These are phyloP conservation scores for Pterula multifida DNA, from an alignment of 1,284 basidiomycete genomes.

Conservation along the genomic window DNA sequence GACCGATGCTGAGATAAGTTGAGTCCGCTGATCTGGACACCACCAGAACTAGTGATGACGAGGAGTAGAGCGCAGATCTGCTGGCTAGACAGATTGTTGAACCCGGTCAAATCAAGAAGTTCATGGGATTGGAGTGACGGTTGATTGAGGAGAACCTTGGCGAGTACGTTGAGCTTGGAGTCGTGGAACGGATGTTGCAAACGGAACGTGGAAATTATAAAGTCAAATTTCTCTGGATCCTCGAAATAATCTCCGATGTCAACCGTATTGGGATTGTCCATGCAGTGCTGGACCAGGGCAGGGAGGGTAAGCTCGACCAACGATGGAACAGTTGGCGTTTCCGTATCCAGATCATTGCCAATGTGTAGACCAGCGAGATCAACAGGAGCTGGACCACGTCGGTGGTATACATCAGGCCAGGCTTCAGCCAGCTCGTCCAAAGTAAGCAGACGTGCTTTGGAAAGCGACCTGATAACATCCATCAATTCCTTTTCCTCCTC, in stretches of 20 bases:
- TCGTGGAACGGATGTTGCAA: slow-evolving; percentile 14
- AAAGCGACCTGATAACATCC: too few species aligned
- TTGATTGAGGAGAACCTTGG: slow-evolving; percentile 9
- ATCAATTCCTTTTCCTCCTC: too few species aligned
- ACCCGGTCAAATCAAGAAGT: not conserved
- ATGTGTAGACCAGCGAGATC: too few species aligned
- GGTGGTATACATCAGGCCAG: slow-evolving; percentile 17
- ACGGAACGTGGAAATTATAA: slow-evolving; percentile 12
- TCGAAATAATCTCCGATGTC: slow-evolving; percentile 14
- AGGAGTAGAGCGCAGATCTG: slow-evolving; percentile 13
- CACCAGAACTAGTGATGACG: not conserved
- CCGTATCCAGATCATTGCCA: too few species aligned
- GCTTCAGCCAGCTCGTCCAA: slow-evolving; percentile 16
- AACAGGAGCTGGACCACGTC: not conserved
- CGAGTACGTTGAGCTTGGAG: slow-evolving; percentile 14
- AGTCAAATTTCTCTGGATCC: too few species aligned
- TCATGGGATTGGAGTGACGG: slow-evolving; percentile 6
- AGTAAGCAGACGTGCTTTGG: too few species aligned
- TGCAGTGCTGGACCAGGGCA: slow-evolving; percentile 14
- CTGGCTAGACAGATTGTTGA: slow-evolving; percentile 8
- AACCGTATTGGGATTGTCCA: slow-evolving; percentile 13
- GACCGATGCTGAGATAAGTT: slow-evolving; percentile 16
- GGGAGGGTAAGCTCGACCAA: slow-evolving; percentile 18
- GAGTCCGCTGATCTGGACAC: slow-evolving; percentile 11
- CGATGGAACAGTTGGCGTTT: too few species aligned